These are phyloP conservation scores for Tetrahymena borealis DNA, from an alignment of 73 alveolate genomes.

Conservation along the genomic window DNA sequence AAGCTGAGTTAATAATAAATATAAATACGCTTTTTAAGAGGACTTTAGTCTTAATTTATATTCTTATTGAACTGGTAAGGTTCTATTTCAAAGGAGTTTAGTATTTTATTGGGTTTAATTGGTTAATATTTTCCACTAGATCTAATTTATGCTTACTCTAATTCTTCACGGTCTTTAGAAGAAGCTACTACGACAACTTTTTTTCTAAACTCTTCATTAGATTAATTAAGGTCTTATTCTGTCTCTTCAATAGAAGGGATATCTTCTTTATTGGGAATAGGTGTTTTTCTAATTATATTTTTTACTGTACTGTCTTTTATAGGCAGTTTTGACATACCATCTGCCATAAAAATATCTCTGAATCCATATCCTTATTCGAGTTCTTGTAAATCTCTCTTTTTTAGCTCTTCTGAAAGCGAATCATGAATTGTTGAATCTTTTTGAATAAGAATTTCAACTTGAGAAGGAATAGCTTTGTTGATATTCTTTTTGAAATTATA, in stretches of 20 bases:
- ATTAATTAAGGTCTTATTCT: background rate
- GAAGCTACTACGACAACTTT: background rate
- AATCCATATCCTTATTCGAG: background rate
- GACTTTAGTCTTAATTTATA: background rate
- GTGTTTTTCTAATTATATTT: background rate
- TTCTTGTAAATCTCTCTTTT: background rate
- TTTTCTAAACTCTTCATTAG: background rate
- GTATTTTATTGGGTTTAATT: background rate
- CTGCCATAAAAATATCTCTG: background rate
- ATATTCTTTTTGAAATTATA: background rate
- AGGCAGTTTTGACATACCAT: background rate
- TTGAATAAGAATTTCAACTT: too few relatives aligned
- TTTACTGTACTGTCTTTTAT: background rate
- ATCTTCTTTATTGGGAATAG: background rate
- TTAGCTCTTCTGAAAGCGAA: background rate
- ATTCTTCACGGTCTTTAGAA: background rate
- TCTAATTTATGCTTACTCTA: background rate
- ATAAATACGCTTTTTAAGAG: background rate
- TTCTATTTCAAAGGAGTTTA: background rate
- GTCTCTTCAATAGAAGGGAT: background rate
- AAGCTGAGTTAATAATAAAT: background rate
- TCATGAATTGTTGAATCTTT: too few relatives aligned
- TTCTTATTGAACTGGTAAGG: background rate
- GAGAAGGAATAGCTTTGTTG: background rate
- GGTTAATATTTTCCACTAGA: background rate